Conservation (phyloP, 345 rosid genomes). For the Bretschneidera sinensis region DNA sequence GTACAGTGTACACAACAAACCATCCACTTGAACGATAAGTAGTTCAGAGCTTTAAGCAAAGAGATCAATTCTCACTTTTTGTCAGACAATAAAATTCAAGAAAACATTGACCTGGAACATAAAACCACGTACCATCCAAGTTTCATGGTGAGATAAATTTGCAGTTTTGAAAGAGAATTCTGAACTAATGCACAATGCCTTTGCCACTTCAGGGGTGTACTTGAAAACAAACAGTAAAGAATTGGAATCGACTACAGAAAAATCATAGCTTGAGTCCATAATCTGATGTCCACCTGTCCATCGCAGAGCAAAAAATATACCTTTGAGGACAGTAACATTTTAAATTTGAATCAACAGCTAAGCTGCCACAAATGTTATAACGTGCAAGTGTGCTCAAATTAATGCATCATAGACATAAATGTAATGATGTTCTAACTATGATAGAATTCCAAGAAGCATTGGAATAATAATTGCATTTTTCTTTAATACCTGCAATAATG, state of each 20-base stretch:
- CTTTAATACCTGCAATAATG: slow-evolving; percentile 55
- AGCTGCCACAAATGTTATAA: neutral
- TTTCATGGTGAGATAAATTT: slow-evolving; percentile 37
- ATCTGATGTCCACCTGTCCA: slow-evolving; percentile 62
- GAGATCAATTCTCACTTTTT: too few relatives aligned
- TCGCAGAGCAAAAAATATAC: slow-evolving; percentile 11
- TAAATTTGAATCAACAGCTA: neutral
- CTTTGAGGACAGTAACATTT: neutral
- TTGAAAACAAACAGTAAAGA: slow-evolving; percentile 67
- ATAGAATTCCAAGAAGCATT: slow-evolving; percentile 6
- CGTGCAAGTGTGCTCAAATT: neutral
- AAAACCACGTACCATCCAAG: slow-evolving; percentile 62
- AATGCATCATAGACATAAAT: neutral
- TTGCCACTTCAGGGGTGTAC: slow-evolving; percentile 63
- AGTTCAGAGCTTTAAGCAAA: neutral
- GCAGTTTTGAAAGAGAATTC: slow-evolving; percentile 49
- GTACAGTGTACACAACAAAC: neutral
- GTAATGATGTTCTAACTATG: neutral
- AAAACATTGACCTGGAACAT: neutral
- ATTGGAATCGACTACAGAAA: slow-evolving; percentile 81
- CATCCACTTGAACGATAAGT: neutral
- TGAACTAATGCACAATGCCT: slow-evolving; percentile 43
- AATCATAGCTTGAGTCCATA: slow-evolving; percentile 59
- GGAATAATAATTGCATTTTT: neutral
- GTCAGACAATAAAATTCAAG: neutral